Evolutionary conservation across 306 rosid genomes (phyloP).

Genomic region (Trifolium pratense): DNA sequence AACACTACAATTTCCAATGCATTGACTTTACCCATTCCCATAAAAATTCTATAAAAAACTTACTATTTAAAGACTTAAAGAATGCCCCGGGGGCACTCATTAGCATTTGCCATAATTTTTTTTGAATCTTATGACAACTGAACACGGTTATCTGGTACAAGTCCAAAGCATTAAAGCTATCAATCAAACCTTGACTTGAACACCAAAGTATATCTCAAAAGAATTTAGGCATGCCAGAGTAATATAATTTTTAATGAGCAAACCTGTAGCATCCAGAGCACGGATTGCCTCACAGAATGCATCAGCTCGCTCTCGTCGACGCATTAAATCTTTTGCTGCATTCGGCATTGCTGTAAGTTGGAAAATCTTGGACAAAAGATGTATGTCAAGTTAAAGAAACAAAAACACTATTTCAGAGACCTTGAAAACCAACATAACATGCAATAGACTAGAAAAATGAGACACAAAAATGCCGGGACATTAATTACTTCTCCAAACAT

Average conservation of each 20-base stretch:
- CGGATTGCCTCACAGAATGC: conserved; percentile 98
- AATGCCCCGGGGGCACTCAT: no score
- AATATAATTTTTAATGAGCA: conserved; percentile 25
- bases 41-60: no score
- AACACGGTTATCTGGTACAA: not conserved
- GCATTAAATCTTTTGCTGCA: conserved; percentile 64
- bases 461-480: conserved; percentile 26
- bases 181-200: conserved; percentile 12
- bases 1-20: no score
- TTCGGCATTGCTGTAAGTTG: conserved; percentile 68
- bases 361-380: conserved; percentile 95
- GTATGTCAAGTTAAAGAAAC: conserved; percentile 75
- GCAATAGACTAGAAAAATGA: conserved; percentile 34
- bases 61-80: no score
- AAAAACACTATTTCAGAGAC: conserved; percentile 32
- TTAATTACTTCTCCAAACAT: not conserved
- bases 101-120: no score
- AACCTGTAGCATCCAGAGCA: conserved; percentile 96
- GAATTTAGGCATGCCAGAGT: not conserved
- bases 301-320: conserved; percentile 72
- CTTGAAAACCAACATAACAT: conserved; percentile 35
- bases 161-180: not conserved
- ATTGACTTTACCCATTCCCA: no score
- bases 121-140: conserved; percentile 18
- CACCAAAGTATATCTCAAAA: conserved; percentile 13